Evolutionary conservation across 1,284 basidiomycete genomes (phyloP).

Genomic region (Heliocybe sulcata): DNA sequence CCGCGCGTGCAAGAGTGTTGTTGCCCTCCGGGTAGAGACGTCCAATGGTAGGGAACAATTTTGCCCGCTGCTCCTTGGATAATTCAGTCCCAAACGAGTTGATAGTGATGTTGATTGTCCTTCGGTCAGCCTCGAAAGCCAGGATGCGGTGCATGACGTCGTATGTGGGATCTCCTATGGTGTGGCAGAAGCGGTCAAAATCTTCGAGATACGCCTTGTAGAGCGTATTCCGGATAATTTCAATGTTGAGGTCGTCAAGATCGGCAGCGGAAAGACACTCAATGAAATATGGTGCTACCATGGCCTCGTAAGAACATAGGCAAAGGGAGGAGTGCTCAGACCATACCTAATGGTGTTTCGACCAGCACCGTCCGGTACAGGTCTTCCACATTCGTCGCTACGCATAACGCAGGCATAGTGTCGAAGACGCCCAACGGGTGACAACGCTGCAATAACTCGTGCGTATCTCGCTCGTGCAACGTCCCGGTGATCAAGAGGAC

Average conservation of each 20-base stretch:
- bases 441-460: constrained; percentile 94
- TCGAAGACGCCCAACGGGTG: constrained; percentile 98
- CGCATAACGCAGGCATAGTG: constrained; percentile 98
- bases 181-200: constrained; percentile 81
- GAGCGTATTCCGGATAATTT: constrained; percentile 99
- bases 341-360: constrained; percentile 92
- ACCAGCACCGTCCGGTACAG: constrained; percentile 95
- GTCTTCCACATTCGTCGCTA: constrained; percentile 99
- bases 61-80: constrained; percentile 93
- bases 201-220: constrained; percentile 99
- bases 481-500: constrained; percentile 97
- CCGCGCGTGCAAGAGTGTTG: constrained; percentile 88
- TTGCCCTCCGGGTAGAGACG: constrained; percentile 95
- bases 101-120: constrained; percentile 98
- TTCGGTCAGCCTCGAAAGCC: constrained; percentile 93
- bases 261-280: constrained; percentile 94
- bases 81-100: constrained; percentile 98
- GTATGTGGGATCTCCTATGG: constrained; percentile 78
- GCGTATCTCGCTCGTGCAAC: constrained; percentile 94
- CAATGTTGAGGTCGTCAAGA: constrained; percentile 98
- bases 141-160: constrained; percentile 90
- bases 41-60: constrained; percentile 92
- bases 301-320: constrained; percentile 5
- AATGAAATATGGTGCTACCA: constrained; percentile 90
- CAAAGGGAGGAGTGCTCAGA: constrained; percentile 11